Percentiles rank a stretch among this genome's conserved stretches.
phyloP scores from a whole-genome alignment of 192 early-diverging fungal genomes.

The Spizellomyces sp. region DNA sequence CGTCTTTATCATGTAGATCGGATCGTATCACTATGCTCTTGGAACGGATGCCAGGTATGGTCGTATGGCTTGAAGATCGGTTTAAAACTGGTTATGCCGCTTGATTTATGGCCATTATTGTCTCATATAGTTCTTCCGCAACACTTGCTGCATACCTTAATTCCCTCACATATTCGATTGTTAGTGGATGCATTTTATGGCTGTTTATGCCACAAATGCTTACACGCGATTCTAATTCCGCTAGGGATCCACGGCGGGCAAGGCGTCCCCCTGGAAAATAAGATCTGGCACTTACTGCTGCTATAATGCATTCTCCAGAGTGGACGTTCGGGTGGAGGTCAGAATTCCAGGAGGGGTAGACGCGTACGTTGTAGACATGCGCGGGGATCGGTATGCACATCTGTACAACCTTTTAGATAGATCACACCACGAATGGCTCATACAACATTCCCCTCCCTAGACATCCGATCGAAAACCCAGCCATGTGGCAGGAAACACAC shows the following conservation, averaged over 20 bases:
- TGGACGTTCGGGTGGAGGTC: constrained; percentile 98
- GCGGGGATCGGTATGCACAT: constrained; percentile 75
- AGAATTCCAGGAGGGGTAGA: constrained; percentile 98
- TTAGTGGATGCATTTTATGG: constrained; percentile 30
- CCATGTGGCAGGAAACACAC: constrained; percentile 90
- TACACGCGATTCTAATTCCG: not conserved
- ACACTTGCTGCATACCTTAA: constrained; percentile 97
- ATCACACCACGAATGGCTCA: not conserved
- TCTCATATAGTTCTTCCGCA: constrained; percentile 81
- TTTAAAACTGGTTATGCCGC: not conserved
- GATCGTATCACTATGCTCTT: constrained; percentile 62
- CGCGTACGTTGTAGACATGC: constrained; percentile 82
- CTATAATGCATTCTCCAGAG: constrained; percentile 95
- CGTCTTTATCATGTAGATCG: constrained; percentile 64
- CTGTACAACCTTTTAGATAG: not conserved
- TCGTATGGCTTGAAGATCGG: not conserved
- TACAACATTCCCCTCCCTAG: constrained; percentile 16
- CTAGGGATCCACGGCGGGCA: constrained; percentile 63
- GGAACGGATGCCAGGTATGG: constrained; percentile 55
- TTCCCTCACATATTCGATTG: constrained; percentile 88
- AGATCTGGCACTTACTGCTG: constrained; percentile 82
- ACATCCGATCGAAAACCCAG: constrained; percentile 56
- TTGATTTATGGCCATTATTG: not conserved
- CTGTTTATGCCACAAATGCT: not conserved
- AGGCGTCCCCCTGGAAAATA: constrained; percentile 65